Percentiles rank a stretch among this genome's conserved stretches.
Conservation (phyloP, 495 filamentous ascomycete genomes). For the Astrocystis sublimbata region DNA sequence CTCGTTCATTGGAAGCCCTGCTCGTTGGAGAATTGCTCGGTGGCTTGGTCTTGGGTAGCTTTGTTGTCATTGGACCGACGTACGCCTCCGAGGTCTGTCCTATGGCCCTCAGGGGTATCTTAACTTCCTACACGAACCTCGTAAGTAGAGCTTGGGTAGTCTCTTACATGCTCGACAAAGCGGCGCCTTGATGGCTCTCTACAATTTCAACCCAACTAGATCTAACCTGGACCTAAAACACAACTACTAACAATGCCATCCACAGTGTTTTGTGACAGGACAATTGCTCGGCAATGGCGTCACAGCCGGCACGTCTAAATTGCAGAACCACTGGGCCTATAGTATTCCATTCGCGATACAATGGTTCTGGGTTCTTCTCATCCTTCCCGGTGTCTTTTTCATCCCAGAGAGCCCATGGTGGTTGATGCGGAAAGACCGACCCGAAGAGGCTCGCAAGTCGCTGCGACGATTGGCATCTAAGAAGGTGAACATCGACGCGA, state of each 20-base stretch:
- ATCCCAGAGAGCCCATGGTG: slow-evolving; percentile 68
- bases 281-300: slow-evolving; percentile 60
- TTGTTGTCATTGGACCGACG: slow-evolving; percentile 57
- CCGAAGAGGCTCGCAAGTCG: slow-evolving; percentile 49
- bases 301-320: slow-evolving; percentile 48
- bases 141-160: background rate
- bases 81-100: slow-evolving; percentile 67
- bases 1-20: slow-evolving; percentile 42
- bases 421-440: slow-evolving; percentile 57
- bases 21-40: slow-evolving; percentile 55
- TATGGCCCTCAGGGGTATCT: slow-evolving; percentile 54
- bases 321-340: slow-evolving; percentile 51
- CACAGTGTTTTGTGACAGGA: slow-evolving; percentile 63
- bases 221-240: background rate
- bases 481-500: slow-evolving; percentile 41
- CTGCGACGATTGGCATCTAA: slow-evolving; percentile 44
- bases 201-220: background rate
- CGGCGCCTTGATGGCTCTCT: background rate
- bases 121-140: slow-evolving; percentile 63
- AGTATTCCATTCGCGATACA: slow-evolving; percentile 62
- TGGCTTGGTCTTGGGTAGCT: slow-evolving; percentile 55
- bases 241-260: background rate
- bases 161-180: background rate
- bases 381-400: slow-evolving; percentile 56
- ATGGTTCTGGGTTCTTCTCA: slow-evolving; percentile 66